Conservation (phyloP, 2,329 filamentous ascomycete genomes). For the Botrytis fabae region DNA sequence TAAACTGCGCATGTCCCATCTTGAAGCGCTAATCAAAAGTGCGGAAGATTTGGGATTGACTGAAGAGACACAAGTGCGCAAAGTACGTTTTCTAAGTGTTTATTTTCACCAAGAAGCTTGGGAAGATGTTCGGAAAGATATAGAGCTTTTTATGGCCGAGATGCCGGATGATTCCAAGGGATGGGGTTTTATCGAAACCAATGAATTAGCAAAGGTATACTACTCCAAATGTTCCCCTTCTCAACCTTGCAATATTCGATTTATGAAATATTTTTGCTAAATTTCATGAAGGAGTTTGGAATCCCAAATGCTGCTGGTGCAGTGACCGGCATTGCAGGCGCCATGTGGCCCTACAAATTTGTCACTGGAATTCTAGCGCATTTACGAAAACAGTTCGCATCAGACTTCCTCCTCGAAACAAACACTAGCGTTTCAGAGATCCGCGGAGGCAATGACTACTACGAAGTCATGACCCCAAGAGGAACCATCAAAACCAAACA, state of each 20-base stretch:
- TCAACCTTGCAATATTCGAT: background rate
- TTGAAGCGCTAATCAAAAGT: background rate
- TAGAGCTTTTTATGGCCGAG: constrained; percentile 12
- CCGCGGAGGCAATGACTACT: constrained; percentile 37
- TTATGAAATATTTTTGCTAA: background rate
- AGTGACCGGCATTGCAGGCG: constrained; percentile 6
- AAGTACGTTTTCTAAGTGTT: constrained; percentile 4
- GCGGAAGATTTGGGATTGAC: background rate
- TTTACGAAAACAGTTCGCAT: constrained; percentile 44
- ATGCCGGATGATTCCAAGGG: constrained; percentile 8
- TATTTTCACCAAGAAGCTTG: constrained; percentile 11
- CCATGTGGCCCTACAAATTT: constrained; percentile 61
- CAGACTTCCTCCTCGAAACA: constrained; percentile 55
- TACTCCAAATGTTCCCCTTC: background rate
- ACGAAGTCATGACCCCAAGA: constrained; percentile 53
- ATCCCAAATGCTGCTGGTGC: constrained; percentile 12
- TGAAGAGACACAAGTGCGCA: constrained; percentile 14
- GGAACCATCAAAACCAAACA: constrained; percentile 54
- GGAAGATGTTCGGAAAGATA: background rate
- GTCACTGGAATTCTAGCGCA: constrained; percentile 54
- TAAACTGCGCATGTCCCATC: constrained; percentile 2
- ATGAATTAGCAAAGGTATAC: constrained; percentile 3
- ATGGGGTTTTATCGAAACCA: background rate
- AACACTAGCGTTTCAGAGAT: constrained; percentile 41
- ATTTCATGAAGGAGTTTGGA: background rate